These are phyloP conservation scores for Chionographis japonica DNA, from an alignment of 106 monocot species.

Conservation along the genomic window DNA sequence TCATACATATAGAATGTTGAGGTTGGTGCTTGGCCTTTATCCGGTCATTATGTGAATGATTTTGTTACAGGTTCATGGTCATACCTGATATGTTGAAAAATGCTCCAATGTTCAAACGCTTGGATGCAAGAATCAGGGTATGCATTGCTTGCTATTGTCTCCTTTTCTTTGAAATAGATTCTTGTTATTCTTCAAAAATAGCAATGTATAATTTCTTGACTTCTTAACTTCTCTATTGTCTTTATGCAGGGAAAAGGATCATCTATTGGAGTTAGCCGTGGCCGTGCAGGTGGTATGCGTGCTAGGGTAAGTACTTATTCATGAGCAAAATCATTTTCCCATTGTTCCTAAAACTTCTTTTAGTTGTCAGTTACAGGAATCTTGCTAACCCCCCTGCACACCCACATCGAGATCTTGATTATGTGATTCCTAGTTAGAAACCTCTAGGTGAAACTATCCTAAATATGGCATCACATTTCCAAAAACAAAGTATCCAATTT, in stretches of 20 bases:
- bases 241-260: slow-evolving; percentile 47
- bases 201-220: not conserved
- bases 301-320: slow-evolving; percentile 29
- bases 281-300: slow-evolving; percentile 67
- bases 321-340: no score
- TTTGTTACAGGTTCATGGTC: slow-evolving; percentile 50
- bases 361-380: no score
- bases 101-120: slow-evolving; percentile 69
- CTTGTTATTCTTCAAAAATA: not conserved
- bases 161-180: not conserved
- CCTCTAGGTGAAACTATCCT: no score
- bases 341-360: not conserved
- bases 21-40: not conserved
- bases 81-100: slow-evolving; percentile 76
- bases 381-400: no score
- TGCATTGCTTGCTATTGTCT: not conserved
- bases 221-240: not conserved
- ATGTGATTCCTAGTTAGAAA: no score
- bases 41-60: not conserved
- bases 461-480: no score
- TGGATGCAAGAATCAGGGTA: slow-evolving; percentile 66
- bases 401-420: no score
- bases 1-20: not conserved
- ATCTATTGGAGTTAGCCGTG: slow-evolving; percentile 65
- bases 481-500: no score